Evolutionary conservation across 169 alveolate species (phyloP).

Genomic region (Babesia ovis): DNA sequence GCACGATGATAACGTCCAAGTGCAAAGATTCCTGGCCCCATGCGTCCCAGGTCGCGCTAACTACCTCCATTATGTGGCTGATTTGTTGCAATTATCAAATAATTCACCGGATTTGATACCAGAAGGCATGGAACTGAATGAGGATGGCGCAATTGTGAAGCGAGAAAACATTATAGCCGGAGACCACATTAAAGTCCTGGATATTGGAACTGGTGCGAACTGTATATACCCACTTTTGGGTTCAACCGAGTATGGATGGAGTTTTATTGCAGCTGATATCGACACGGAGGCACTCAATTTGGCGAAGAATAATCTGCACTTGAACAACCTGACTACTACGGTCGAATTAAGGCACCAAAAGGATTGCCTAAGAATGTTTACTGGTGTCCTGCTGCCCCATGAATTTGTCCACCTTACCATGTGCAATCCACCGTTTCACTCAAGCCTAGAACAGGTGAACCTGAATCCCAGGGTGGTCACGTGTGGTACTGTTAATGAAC

Average conservation of each 20-base stretch:
- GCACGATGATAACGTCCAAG: slow-evolving; percentile 1
- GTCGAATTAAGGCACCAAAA: slow-evolving; percentile 48
- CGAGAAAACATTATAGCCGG: slow-evolving; percentile 35
- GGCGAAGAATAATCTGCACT: slow-evolving; percentile 51
- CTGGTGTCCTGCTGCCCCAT: slow-evolving; percentile 24
- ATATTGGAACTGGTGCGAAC: slow-evolving; percentile 79
- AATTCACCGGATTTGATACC: slow-evolving; percentile 14
- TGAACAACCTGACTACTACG: slow-evolving; percentile 9
- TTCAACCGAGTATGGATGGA: slow-evolving; percentile 68
- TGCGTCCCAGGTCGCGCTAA: slow-evolving; percentile 75
- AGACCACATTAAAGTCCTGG: slow-evolving; percentile 66
- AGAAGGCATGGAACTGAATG: neutral
- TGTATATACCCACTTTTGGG: slow-evolving; percentile 79
- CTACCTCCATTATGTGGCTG: slow-evolving; percentile 69
- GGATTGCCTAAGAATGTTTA: slow-evolving; percentile 44
- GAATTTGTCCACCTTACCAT: slow-evolving; percentile 58
- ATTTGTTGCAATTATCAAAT: slow-evolving; percentile 30
- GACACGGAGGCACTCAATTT: slow-evolving; percentile 43
- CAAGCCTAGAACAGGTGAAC: slow-evolving; percentile 42
- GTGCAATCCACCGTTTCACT: slow-evolving; percentile 67
- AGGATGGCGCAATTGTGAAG: neutral
- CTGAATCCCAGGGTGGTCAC: slow-evolving; percentile 36
- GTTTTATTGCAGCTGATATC: slow-evolving; percentile 68
- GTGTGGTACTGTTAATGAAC: slow-evolving; percentile 46
- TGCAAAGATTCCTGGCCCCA: slow-evolving; percentile 66